A percentile compares a stretch with the other conserved stretches of the same genome.
Evolutionary conservation across 1,284 basidiomycete species (phyloP).

Genomic region (Ceratobasidium theobromae): DNA sequence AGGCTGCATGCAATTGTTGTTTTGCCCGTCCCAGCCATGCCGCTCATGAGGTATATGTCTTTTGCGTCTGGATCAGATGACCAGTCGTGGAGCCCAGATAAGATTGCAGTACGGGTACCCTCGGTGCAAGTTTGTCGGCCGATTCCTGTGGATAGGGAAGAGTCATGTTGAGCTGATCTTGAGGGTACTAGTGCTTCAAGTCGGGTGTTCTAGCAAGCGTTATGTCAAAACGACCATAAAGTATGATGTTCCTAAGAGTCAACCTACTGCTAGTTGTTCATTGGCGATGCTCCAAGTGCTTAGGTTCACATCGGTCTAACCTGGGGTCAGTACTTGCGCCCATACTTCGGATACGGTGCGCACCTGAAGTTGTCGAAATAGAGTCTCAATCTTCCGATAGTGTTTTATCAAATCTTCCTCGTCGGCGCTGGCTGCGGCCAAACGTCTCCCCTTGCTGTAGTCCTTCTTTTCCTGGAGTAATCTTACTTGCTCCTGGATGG

Average conservation of each 20-base stretch:
- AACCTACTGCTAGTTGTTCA: background rate
- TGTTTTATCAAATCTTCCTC: background rate
- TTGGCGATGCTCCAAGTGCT: background rate
- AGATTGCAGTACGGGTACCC: constrained; percentile 41
- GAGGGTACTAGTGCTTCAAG: background rate
- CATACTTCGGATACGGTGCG: too few relatives aligned
- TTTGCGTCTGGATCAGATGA: constrained; percentile 36
- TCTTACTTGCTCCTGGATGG: background rate
- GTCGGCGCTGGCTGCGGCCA: background rate
- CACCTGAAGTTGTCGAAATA: background rate
- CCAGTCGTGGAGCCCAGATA: constrained; percentile 39
- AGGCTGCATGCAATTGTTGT: too few relatives aligned
- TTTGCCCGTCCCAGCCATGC: too few relatives aligned
- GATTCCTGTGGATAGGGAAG: background rate
- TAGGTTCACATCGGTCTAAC: background rate
- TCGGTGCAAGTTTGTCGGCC: constrained; percentile 36
- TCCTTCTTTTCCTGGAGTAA: background rate
- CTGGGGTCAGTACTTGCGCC: background rate
- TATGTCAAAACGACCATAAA: too few relatives aligned
- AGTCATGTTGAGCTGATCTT: background rate
- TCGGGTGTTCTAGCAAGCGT: background rate
- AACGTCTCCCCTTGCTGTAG: background rate
- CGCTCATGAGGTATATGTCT: constrained; percentile 43
- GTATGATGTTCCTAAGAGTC: too few relatives aligned
- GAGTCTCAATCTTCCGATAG: background rate